Evolutionary conservation across 805 yeast species (phyloP).

Genomic region (Nakazawaea siamensis): DNA sequence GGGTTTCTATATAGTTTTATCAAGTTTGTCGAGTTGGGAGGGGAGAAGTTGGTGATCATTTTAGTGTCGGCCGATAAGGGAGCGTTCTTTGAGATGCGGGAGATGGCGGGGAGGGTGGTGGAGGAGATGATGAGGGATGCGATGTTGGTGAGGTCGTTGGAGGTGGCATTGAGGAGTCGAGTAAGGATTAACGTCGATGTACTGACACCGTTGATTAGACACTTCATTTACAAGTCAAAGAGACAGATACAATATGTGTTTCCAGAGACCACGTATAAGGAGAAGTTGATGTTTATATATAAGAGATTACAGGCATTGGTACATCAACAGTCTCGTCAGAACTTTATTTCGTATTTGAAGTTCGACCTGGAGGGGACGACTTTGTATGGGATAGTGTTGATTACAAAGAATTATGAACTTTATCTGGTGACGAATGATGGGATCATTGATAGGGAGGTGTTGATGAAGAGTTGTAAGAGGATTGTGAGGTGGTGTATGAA

Average conservation of each 20-base stretch:
- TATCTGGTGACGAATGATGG: constrained; percentile 53
- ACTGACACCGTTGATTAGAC: constrained; percentile 55
- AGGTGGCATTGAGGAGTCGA: neutral
- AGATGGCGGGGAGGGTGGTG: constrained; percentile 36
- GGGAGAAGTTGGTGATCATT: constrained; percentile 30
- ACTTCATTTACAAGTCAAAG: constrained; percentile 74
- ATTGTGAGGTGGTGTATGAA: constrained; percentile 72
- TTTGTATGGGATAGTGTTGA: constrained; percentile 18
- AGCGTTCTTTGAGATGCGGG: constrained; percentile 68
- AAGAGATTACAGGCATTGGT: constrained; percentile 8
- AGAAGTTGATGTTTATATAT: constrained; percentile 9
- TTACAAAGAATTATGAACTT: constrained; percentile 43
- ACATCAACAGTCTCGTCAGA: constrained; percentile 7
- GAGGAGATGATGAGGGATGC: too few relatives aligned
- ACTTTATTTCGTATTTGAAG: constrained; percentile 17
- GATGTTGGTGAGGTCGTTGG: constrained; percentile 17
- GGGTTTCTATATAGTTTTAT: constrained; percentile 86
- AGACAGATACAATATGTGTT: constrained; percentile 52
- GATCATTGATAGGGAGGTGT: constrained; percentile 40
- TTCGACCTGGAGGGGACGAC: constrained; percentile 16
- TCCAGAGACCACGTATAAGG: constrained; percentile 1
- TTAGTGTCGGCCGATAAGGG: constrained; percentile 66
- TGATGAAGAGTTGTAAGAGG: constrained; percentile 53
- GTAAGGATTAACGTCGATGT: constrained; percentile 27
- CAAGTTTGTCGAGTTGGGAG: constrained; percentile 37